Conservation (phyloP, 371 early-diverging fungal species). For the Rhizopus arrhizus region DNA sequence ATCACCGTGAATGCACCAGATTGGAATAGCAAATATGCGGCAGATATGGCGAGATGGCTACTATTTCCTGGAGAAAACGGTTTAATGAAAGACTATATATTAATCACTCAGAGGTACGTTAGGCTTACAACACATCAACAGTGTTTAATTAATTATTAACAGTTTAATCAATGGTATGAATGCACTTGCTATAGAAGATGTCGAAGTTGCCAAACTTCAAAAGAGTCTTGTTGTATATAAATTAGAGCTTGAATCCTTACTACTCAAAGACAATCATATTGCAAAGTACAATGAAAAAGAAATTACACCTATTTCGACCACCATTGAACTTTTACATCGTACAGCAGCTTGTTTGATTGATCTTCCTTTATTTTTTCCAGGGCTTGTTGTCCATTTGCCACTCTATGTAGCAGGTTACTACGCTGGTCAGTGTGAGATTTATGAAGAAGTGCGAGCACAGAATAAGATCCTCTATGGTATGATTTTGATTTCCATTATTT, state of each 20-base stretch:
- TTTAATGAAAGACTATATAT: conserved; percentile 51
- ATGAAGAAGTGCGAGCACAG: conserved; percentile 61
- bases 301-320: conserved; percentile 45
- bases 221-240: conserved; percentile 48
- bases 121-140: neutral
- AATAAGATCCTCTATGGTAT: conserved; percentile 56
- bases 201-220: conserved; percentile 40
- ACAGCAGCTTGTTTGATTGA: conserved; percentile 46
- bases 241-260: conserved; percentile 38
- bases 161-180: conserved; percentile 50
- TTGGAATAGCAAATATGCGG: conserved; percentile 54
- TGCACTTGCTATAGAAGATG: conserved; percentile 26
- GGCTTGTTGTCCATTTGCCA: conserved; percentile 57
- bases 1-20: conserved; percentile 56
- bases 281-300: conserved; percentile 52
- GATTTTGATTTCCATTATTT: conserved; percentile 45
- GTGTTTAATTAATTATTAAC: neutral
- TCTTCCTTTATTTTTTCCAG: conserved; percentile 58
- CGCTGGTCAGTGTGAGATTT: conserved; percentile 52
- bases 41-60: conserved; percentile 53
- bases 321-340: conserved; percentile 39
- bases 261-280: conserved; percentile 47
- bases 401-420: conserved; percentile 54
- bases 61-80: conserved; percentile 52
- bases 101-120: conserved; percentile 56